Evolutionary conservation across 1,284 basidiomycete species (phyloP).

Genomic region (Wallemia ichthyophaga): DNA sequence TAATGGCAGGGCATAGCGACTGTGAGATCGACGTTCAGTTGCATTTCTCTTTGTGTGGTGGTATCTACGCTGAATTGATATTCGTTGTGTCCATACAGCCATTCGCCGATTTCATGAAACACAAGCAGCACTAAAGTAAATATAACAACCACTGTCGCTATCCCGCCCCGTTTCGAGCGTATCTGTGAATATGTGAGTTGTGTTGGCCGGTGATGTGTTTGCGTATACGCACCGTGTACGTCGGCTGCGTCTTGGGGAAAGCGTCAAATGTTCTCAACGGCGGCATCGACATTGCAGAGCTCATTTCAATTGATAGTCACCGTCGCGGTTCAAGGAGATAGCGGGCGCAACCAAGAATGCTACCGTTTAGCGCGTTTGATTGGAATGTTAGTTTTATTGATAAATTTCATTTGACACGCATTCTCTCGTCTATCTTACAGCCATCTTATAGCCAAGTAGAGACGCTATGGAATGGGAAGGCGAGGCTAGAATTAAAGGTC

Average conservation of each 20-base stretch:
- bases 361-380: neutral
- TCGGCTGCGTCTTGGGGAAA: slow-evolving; percentile 33
- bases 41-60: slow-evolving; percentile 29
- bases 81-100: slow-evolving; percentile 66
- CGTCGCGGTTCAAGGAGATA: neutral
- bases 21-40: slow-evolving; percentile 63
- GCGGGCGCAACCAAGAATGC: neutral
- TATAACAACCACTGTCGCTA: slow-evolving; percentile 51
- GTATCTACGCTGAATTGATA: slow-evolving; percentile 56
- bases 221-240: neutral
- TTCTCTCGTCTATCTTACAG: no score
- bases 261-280: slow-evolving; percentile 28
- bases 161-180: slow-evolving; percentile 59
- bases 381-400: neutral
- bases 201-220: neutral
- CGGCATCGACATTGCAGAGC: neutral
- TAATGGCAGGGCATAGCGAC: slow-evolving; percentile 76
- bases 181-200: slow-evolving; percentile 16
- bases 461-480: no score
- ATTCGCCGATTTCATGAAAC: slow-evolving; percentile 65
- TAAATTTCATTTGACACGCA: no score
- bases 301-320: neutral
- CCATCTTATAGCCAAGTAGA: no score
- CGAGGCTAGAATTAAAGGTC: neutral
- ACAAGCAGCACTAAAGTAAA: slow-evolving; percentile 40